These are phyloP conservation scores for Fusarium globosum DNA, from an alignment of 2,329 filamentous ascomycete genomes.

Conservation along the genomic window DNA sequence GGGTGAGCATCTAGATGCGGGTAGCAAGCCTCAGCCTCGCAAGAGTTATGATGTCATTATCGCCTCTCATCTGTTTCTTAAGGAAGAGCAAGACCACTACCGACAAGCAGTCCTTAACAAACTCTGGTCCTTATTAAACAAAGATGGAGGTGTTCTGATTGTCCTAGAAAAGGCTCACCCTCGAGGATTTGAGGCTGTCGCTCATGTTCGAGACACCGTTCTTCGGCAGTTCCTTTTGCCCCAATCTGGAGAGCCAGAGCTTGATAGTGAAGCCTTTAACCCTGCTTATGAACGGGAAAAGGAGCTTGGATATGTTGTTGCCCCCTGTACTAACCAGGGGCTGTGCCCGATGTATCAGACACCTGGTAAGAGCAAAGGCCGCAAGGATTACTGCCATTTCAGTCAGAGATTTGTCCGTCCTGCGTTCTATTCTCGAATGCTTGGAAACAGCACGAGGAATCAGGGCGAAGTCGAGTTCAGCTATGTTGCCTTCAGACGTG, in stretches of 20 bases:
- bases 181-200: conserved; percentile 91
- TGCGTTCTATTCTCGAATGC: conserved; percentile 79
- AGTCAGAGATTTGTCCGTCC: conserved; percentile 89
- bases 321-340: conserved; percentile 88
- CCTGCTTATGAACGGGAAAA: conserved; percentile 56
- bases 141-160: conserved; percentile 86
- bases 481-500: conserved; percentile 87
- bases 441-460: conserved; percentile 76
- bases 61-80: conserved; percentile 84
- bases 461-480: conserved; percentile 93
- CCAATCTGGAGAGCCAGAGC: conserved; percentile 52
- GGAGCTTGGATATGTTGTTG: conserved; percentile 73
- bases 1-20: conserved; percentile 68
- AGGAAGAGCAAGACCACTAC: conserved; percentile 78
- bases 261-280: conserved; percentile 53
- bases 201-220: conserved; percentile 82
- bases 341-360: conserved; percentile 88
- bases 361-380: conserved; percentile 75
- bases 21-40: conserved; percentile 64
- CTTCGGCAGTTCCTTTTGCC: conserved; percentile 77
- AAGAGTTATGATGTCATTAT: conserved; percentile 93
- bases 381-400: conserved; percentile 94
- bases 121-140: conserved; percentile 87
- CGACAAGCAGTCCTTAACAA: conserved; percentile 86
- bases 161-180: conserved; percentile 92